Evolutionary conservation across 352 stramenopile genomes (phyloP), one percentile per base, ranked within the genome.

Genomic region (Thalassiosira oceanica): DNA sequence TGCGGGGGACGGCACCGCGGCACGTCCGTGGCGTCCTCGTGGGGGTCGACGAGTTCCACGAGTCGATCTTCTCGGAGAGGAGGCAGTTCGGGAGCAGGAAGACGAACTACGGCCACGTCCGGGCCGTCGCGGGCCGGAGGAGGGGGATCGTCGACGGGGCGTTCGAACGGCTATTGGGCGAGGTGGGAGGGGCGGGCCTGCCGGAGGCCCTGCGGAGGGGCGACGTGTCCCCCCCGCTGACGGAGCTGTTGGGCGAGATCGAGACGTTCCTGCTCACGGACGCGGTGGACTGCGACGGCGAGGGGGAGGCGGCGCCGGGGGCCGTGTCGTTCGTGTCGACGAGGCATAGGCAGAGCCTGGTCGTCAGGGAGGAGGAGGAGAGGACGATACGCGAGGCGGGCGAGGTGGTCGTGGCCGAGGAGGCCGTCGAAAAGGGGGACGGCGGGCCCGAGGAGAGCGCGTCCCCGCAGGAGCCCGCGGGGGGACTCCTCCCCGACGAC

Each of bases 191-290:
- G 21, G 64, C 56, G 3, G 18, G 46, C 10, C 21, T 58, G 13
- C n/a, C n/a, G n/a, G n/a, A n/a, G n/a, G n/a, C n/a, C n/a, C n/a
- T n/a, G n/a, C n/a, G n/a, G n/a, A n/a, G n/a, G n/a, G n/a, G n/a
- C n/a, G n/a, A n/a, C n/a, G n/a, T n/a, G n/a, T n/a, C n/a, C n/a
- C 39, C 26, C 16, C 21, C 57, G 23, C 28, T 77, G 58, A 31
- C 45, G 20, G 26, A 27, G 10, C 50, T 77, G 44, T 46, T 68
- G 18, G 2, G 16, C 7, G 37, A 41, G 4, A 37, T 77, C 16
- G 60, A 77, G 37, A 66, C 51, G 0, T 77, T 77, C 37, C 36
- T 77, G 8, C 29, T 73, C 11, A 77, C 66, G 2, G 66, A 77
- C 50, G 60, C 67, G 3, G 6, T 68, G 2, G 37, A 57, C 15